Base-by-base conservation (phyloP, 805 yeast species). In the Barnettozyma pratensis region DNA sequence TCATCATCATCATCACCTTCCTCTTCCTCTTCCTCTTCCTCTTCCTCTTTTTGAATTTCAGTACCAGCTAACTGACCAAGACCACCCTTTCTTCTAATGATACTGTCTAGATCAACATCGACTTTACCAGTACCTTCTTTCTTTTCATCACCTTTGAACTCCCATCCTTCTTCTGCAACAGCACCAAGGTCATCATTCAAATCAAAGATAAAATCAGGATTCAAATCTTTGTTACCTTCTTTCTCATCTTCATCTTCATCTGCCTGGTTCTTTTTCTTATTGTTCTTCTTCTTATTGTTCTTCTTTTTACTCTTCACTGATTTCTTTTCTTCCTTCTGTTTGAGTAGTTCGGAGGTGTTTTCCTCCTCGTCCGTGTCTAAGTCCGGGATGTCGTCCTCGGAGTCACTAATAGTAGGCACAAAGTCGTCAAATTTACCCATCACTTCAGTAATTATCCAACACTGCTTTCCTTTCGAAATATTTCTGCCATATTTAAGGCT, bases 51-150 rank as follows among this genome's bases (percentile, higher is more conserved):
- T 5, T 64, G 71, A 9, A 60, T 62, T 14, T 69, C 72, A 12
- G 73, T 67, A 41, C 75, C 79, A 1, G 76, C 81, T 47, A 80
- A 61, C 45, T 79, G 77, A 5, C 77, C 71, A 47, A 84, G 71
- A 39, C 96, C 88, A 65, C 97, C 96, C 59, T 87, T 91, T 65
- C 91, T 77, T 69, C 84, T 81, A 57, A 92, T 86, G 46, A 92
- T 92, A 11, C 82, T 81, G 59, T 92, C 97, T 52, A 92, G 74
- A 71, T 92, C 96, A 7, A 89, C 96, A 52, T 83, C 87, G 53
- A 76, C 79, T 47, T 62, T 73, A 7, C 53, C 37, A 37, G 44
- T 53, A 4, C 54, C 58, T 36, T 51, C 61, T 31, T 53, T 45
- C 26, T 59, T 56, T 26, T 59, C 71, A 37, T 76, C 80, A 47